A percentile compares a stretch with the other conserved stretches of the same genome.
Conservation (phyloP, 2,329 filamentous ascomycete genomes). For the Talaromyces sp. region DNA sequence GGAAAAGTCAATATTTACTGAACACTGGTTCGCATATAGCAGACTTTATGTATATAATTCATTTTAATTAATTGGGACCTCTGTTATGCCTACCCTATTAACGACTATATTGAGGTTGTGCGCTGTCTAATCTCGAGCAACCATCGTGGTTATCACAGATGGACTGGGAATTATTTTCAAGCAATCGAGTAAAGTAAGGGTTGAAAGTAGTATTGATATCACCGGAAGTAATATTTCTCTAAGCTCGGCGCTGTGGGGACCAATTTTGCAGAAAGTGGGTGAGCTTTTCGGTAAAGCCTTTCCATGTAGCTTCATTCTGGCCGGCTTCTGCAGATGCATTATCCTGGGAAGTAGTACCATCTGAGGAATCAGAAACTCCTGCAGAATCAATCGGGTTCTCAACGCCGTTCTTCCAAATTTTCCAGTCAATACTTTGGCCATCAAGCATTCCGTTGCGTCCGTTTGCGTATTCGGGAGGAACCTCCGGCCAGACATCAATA, state of each 20-base stretch:
- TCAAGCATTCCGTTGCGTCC: background rate
- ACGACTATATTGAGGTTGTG: background rate
- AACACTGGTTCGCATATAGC: background rate
- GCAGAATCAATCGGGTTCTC: background rate
- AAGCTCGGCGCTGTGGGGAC: background rate
- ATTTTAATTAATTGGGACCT: background rate
- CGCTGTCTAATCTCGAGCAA: background rate
- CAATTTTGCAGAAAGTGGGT: background rate
- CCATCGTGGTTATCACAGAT: background rate
- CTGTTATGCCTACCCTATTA: background rate
- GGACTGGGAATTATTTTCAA: no score
- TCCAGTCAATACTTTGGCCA: background rate
- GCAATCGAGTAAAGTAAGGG: background rate
- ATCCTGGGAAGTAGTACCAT: background rate
- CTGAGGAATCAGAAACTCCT: background rate
- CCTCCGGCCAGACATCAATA: conserved; percentile 42
- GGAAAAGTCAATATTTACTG: background rate
- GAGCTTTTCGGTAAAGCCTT: background rate
- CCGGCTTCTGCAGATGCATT: background rate
- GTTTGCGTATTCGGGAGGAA: conserved; percentile 16
- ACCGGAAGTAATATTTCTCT: background rate
- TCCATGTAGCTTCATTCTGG: background rate
- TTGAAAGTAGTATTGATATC: background rate
- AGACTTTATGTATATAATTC: background rate
- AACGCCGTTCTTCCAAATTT: background rate